These are phyloP conservation scores for Sclerotinia trifoliorum DNA, from an alignment of 2,329 filamentous ascomycete species.

Conservation along the genomic window DNA sequence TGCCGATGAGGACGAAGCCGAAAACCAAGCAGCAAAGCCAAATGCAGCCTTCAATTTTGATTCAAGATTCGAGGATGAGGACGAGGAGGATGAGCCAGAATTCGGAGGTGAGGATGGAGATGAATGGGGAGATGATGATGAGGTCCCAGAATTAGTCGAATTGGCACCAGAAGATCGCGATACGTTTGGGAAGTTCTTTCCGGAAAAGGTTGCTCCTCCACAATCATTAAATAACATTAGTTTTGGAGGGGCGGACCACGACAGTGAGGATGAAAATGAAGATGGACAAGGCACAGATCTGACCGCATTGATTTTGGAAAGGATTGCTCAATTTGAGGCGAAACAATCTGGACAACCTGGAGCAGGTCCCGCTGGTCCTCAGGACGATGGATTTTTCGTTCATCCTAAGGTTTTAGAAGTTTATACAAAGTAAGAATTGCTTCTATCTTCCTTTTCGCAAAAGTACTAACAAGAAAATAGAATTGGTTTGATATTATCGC, in stretches of 20 bases:
- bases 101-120: conserved; percentile 54
- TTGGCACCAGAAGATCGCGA: conserved; percentile 87
- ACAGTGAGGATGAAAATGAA: conserved; percentile 44
- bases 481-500: conserved; percentile 81
- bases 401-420: conserved; percentile 92
- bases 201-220: conserved; percentile 55
- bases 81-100: conserved; percentile 49
- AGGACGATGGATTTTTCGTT: conserved; percentile 80
- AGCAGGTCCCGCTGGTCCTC: conserved; percentile 39
- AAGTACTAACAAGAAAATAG: conserved; percentile 44
- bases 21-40: conserved; percentile 44
- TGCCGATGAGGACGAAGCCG: conserved; percentile 72
- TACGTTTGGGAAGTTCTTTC: conserved; percentile 87
- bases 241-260: conserved; percentile 42
- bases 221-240: conserved; percentile 31
- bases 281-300: conserved; percentile 69
- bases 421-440: conserved; percentile 69
- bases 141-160: conserved; percentile 69
- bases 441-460: background rate
- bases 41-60: conserved; percentile 78
- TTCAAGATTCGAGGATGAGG: conserved; percentile 63
- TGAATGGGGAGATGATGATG: conserved; percentile 78
- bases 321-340: conserved; percentile 89
- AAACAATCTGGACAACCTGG: conserved; percentile 47
- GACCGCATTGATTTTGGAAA: conserved; percentile 88